Base-by-base conservation (phyloP, 78 protist genomes). In the Anaeramoeba flamelloides region DNA sequence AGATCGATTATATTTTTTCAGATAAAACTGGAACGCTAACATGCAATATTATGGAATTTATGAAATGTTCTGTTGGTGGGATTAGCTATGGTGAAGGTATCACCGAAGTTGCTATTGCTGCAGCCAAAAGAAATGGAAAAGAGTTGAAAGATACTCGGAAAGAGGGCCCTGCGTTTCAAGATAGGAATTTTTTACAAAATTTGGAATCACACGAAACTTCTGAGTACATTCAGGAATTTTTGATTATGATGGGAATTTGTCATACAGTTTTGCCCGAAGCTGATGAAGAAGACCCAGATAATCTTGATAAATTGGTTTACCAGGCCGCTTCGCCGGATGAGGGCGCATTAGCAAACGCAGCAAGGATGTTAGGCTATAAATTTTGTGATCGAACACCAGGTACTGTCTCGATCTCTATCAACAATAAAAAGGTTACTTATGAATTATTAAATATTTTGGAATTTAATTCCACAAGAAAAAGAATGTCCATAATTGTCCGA, bases 21-120 rank as follows among this genome's bases (percentile, higher is more conserved):
- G 99, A 96, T 79, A 96, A 96, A 83, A 96, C 99, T 0, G 99
- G 99, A 40, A 96, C 99, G 37, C 90, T 96, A 76, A 96, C 99
- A 0, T 77, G 78, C 22, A 96, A 96, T 81, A 77, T 53, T 53
- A 95, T 96, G 99, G 37, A 26, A 40, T 77, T 77, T 77, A 31
- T 22, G 74, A 22, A 31, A n/a, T 77, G 78, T 22, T 77, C 74
- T 17, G 78, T 77, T 17, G 36, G 17, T 34, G 38, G 38, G 78
- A 40, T 38, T n/a, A 17, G 32, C 22, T 77, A 38, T 40, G 78
- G 37, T 31, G 74, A 65, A n/a, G n/a, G n/a, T 31, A n/a, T n/a
- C 74, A 65, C 74, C n/a, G n/a, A 65, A 65, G 74, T n/a, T 31
- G n/a, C n/a, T n/a, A n/a, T n/a, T n/a, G n/a, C n/a, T n/a, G n/a